phyloP scores from a whole-genome alignment of 1,284 basidiomycete species.

The Wallemia hederae region DNA sequence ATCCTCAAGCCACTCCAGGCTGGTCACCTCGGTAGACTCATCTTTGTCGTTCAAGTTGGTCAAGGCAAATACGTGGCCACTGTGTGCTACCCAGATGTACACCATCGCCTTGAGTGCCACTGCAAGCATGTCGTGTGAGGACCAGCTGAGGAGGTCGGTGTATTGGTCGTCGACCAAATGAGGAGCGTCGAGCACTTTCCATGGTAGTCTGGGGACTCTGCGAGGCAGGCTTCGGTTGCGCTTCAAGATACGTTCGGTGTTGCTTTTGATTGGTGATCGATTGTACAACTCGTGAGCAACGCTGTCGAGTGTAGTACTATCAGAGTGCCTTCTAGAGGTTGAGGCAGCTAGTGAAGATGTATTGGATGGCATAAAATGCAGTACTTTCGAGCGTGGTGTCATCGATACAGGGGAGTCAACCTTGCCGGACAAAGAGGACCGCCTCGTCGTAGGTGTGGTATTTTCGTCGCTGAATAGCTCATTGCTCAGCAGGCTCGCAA shows the following conservation, averaged over 20 bases:
- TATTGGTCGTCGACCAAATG: slow-evolving; percentile 90
- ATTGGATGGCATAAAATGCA: slow-evolving; percentile 16
- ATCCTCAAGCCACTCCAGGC: slow-evolving; percentile 22
- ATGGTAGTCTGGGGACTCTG: slow-evolving; percentile 73
- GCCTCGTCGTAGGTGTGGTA: slow-evolving; percentile 5
- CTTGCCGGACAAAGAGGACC: slow-evolving; percentile 1
- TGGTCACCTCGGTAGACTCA: background rate
- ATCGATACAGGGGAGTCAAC: slow-evolving; percentile 8
- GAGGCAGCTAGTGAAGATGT: slow-evolving; percentile 18
- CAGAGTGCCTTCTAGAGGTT: slow-evolving; percentile 8
- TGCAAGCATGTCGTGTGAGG: slow-evolving; percentile 68
- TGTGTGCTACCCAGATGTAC: slow-evolving; percentile 89
- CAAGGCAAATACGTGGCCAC: slow-evolving; percentile 64
- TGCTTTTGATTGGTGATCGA: slow-evolving; percentile 59
- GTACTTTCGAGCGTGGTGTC: slow-evolving; percentile 13
- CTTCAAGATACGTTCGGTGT: slow-evolving; percentile 40
- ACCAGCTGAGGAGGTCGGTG: slow-evolving; percentile 93
- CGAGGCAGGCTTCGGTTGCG: background rate
- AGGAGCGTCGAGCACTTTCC: slow-evolving; percentile 87
- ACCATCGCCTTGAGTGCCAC: slow-evolving; percentile 77
- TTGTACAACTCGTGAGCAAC: slow-evolving; percentile 58
- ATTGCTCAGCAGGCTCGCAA: slow-evolving; percentile 1
- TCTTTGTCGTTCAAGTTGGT: slow-evolving; percentile 31
- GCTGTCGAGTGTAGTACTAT: slow-evolving; percentile 18
- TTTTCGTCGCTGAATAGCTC: slow-evolving; percentile 1